Evolutionary conservation across 2,329 filamentous ascomycete genomes (phyloP).

Genomic region (Pestalotiopsis fici): DNA sequence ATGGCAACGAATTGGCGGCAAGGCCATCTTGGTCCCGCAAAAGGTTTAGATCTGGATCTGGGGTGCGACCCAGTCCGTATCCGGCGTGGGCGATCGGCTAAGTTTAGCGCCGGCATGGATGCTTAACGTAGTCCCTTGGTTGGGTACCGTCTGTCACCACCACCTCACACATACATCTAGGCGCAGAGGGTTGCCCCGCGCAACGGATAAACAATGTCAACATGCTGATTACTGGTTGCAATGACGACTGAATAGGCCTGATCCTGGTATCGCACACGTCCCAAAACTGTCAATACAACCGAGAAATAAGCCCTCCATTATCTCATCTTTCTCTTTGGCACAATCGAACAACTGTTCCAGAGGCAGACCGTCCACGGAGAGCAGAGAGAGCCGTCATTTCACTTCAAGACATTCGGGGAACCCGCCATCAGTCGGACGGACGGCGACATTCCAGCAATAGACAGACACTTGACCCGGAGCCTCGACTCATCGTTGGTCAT

Average conservation of each 20-base stretch:
- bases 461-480: background rate
- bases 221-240: background rate
- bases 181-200: background rate
- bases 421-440: background rate
- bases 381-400: background rate
- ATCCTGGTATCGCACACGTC: background rate
- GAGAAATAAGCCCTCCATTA: background rate
- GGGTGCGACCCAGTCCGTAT: background rate
- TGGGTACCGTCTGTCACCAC: background rate
- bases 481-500: background rate
- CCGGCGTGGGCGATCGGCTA: background rate
- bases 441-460: background rate
- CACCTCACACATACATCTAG: background rate
- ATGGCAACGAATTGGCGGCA: background rate
- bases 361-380: background rate
- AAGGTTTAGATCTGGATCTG: background rate
- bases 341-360: background rate
- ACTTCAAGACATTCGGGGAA: slow-evolving; percentile 1
- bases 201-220: slow-evolving; percentile 7
- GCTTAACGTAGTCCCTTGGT: background rate
- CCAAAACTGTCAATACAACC: slow-evolving; percentile 1
- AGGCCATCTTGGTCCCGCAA: background rate
- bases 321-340: background rate
- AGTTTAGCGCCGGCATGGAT: background rate
- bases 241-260: background rate